A percentile compares a stretch with the other conserved stretches of the same genome.
Conservation (phyloP, 2,329 filamentous ascomycete species). For the Thielaviopsis musarum region DNA sequence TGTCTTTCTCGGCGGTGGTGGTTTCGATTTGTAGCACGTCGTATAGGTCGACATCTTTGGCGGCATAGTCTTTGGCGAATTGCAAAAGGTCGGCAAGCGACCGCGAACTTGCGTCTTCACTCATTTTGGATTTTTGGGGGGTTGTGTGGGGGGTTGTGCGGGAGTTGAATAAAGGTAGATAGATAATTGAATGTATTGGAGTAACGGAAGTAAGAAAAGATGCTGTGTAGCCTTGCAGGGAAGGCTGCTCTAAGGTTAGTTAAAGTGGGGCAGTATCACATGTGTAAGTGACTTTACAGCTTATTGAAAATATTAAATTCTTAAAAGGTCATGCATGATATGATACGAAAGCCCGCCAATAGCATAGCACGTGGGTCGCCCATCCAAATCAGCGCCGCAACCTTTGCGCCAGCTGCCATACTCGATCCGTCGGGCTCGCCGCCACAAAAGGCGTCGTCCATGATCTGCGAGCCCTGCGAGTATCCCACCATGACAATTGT, state of each 20-base stretch:
- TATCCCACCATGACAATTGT: constrained; percentile 45
- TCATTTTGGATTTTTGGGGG: constrained; percentile 1
- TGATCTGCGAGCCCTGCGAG: constrained; percentile 47
- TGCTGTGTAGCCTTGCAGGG: neutral
- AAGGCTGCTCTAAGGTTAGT: neutral
- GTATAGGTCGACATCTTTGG: constrained; percentile 58
- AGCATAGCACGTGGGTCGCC: constrained; percentile 44
- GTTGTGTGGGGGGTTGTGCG: neutral
- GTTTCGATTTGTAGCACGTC: constrained; percentile 43
- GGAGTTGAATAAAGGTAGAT: neutral
- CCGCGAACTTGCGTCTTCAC: constrained; percentile 5
- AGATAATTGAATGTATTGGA: neutral
- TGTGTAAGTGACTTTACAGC: neutral
- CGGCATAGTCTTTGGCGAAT: constrained; percentile 41
- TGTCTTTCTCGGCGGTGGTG: constrained; percentile 49
- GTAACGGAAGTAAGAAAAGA: neutral
- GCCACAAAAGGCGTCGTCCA: constrained; percentile 46
- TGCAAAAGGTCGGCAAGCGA: constrained; percentile 30
- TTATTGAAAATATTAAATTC: neutral
- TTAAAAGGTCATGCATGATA: too few relatives aligned
- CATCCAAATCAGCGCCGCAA: constrained; percentile 50
- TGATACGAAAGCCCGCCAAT: constrained; percentile 37
- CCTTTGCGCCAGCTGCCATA: constrained; percentile 28
- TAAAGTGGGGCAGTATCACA: neutral
- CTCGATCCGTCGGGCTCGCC: constrained; percentile 37